Base-by-base conservation (phyloP, 1,284 basidiomycete species). In the Cutaneotrichosporon cutaneum region DNA sequence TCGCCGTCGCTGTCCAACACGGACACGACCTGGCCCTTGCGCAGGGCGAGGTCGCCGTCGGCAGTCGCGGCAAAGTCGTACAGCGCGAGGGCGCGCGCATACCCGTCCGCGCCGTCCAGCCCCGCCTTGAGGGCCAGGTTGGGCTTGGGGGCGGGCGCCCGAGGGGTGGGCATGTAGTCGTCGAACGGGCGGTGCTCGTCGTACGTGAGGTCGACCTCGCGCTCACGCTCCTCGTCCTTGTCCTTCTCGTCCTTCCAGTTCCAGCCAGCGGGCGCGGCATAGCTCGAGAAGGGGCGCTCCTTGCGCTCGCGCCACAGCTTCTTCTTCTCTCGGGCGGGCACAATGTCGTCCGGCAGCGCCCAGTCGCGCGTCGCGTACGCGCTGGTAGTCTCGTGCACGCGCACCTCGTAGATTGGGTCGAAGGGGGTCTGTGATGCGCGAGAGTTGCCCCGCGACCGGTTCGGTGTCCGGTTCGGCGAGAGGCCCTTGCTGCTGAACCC, bases 31-130 rank as follows among this genome's bases (percentile, higher is more conserved):
- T 94, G 88, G 0, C 91, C 91, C 75, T 89, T 91, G n/a, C 81
- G 83, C 75, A 96, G 90, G 0, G 88, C 88, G 47, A 96, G 75
- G 78, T 96, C 93, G 2, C 90, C 92, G 13, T 81, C 85, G 82
- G 91, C 86, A 7, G 87, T 83, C 8, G 88, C 89, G 50, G 83
- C 77, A 76, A 91, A 94, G 74, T 90, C 85, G 74, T 85, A 93
- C 66, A 92, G 73, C 8, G 90, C 92, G 36, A 94, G 86, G 3
- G 89, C 92, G 58, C 89, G 84, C 22, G 84, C 87, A 39, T 77
- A 73, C 9, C 78, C 78, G 58, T 79, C 72, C 8, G 52, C 60
- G 11, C 50, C 70, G 30, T 68, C 62, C 35, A 72, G 58, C 9
- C 68, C 70, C 22, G 53, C 53, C 55, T 67, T 71, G 22, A 64